phyloP scores from a whole-genome alignment of 2,329 filamentous ascomycete genomes.

The Penicillium sp. region DNA sequence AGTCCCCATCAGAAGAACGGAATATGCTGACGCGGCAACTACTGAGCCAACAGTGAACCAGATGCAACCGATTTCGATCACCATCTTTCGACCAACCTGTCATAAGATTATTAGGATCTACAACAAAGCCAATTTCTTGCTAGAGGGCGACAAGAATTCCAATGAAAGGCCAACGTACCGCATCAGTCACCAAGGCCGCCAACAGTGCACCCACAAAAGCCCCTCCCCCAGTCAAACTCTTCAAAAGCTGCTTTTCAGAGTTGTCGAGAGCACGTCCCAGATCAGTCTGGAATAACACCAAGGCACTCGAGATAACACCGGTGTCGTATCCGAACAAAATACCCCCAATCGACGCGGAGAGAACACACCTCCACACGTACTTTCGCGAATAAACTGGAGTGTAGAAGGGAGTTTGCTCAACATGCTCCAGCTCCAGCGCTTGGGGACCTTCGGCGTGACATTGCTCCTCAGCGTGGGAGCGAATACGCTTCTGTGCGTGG shows the following conservation, averaged over 20 bases:
- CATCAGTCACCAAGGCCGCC: background rate
- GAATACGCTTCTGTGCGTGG: background rate
- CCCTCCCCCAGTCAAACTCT: conserved; percentile 40
- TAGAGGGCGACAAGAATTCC: background rate
- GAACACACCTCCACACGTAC: conserved; percentile 18
- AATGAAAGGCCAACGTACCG: background rate
- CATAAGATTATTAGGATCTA: background rate
- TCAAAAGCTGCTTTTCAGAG: conserved; percentile 57
- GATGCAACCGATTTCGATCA: conserved; percentile 50
- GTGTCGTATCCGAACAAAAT: conserved; percentile 52
- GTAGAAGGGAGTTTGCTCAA: conserved; percentile 1
- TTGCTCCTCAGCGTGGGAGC: background rate
- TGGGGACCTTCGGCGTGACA: background rate
- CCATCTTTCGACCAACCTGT: conserved; percentile 48
- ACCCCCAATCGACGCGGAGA: conserved; percentile 19
- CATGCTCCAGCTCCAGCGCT: background rate
- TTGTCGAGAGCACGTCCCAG: conserved; percentile 46
- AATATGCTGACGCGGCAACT: conserved; percentile 55
- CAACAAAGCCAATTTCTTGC: background rate
- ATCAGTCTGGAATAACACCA: conserved; percentile 40
- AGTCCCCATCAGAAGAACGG: background rate
- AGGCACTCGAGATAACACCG: conserved; percentile 52
- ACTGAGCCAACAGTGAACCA: conserved; percentile 50
- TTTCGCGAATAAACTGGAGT: conserved; percentile 12
- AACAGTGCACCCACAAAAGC: conserved; percentile 4